phyloP scores from a whole-genome alignment of 2,329 filamentous ascomycete genomes.

The Fusarium sp. region DNA sequence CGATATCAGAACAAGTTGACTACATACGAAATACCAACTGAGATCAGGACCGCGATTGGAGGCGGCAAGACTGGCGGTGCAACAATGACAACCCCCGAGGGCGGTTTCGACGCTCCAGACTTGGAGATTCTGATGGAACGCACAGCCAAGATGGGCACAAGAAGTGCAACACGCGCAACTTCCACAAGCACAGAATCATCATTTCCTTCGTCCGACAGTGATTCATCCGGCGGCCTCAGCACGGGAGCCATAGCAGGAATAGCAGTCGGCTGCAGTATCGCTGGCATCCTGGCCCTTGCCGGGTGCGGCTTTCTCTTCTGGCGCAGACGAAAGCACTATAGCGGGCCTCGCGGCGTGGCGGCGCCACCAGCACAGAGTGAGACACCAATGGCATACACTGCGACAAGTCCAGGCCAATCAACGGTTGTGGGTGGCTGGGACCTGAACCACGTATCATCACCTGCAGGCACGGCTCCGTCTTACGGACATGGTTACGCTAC shows the following conservation, averaged over 20 bases:
- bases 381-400: background rate
- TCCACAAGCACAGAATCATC: background rate
- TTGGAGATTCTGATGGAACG: constrained; percentile 5
- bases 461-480: background rate
- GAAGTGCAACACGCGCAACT: constrained; percentile 1
- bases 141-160: background rate
- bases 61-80: background rate
- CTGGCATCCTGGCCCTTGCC: background rate
- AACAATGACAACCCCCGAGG: background rate
- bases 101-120: constrained; percentile 12
- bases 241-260: constrained; percentile 12
- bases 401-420: background rate
- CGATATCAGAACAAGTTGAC: background rate
- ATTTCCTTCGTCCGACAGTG: background rate
- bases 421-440: background rate
- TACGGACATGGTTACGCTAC: background rate
- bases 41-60: constrained; percentile 1
- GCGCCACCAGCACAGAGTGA: background rate
- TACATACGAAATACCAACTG: background rate
- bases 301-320: background rate
- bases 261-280: constrained; percentile 5
- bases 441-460: background rate
- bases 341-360: constrained; percentile 5
- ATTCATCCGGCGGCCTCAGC: background rate
- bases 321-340: constrained; percentile 4